Percentiles rank a stretch among this genome's conserved stretches.
These are phyloP conservation scores for Cryphonectria carpinicola DNA, from an alignment of 2,329 filamentous ascomycete species.

Conservation along the genomic window DNA sequence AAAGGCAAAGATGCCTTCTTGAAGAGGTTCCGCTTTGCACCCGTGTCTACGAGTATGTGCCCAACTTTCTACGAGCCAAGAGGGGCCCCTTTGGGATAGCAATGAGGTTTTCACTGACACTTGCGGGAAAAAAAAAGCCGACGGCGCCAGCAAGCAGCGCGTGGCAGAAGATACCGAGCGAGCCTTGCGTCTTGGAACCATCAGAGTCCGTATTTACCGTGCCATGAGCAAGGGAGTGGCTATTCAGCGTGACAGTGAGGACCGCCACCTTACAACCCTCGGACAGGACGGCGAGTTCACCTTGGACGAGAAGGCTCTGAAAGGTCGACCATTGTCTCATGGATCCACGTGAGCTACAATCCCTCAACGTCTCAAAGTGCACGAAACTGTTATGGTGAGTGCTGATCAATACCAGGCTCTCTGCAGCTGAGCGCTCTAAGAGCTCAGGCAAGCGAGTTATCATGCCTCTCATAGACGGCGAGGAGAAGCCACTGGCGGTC, in stretches of 20 bases:
- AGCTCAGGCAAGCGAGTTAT: background rate
- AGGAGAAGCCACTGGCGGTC: background rate
- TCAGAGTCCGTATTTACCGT: background rate
- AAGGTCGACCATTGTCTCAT: background rate
- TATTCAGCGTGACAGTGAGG: background rate
- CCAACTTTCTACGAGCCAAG: background rate
- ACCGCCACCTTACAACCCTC: background rate
- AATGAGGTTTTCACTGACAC: background rate
- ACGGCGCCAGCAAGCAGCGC: background rate
- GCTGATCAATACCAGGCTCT: background rate
- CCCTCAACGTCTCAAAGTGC: background rate
- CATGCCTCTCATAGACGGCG: background rate
- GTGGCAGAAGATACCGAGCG: background rate
- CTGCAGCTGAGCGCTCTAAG: background rate
- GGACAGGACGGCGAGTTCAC: background rate
- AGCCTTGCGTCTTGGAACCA: conserved; percentile 1
- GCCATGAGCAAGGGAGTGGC: background rate
- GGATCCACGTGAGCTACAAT: background rate
- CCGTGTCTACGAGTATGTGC: background rate
- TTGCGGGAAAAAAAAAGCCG: background rate
- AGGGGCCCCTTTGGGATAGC: too few relatives aligned
- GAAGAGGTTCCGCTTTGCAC: background rate
- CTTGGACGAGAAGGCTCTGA: conserved; percentile 1
- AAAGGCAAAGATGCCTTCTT: background rate
- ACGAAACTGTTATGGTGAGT: background rate